Percentiles rank a stretch among this genome's conserved stretches.
phyloP scores from a whole-genome alignment of 2,329 filamentous ascomycete species.

The Harringtonia aguacate region DNA sequence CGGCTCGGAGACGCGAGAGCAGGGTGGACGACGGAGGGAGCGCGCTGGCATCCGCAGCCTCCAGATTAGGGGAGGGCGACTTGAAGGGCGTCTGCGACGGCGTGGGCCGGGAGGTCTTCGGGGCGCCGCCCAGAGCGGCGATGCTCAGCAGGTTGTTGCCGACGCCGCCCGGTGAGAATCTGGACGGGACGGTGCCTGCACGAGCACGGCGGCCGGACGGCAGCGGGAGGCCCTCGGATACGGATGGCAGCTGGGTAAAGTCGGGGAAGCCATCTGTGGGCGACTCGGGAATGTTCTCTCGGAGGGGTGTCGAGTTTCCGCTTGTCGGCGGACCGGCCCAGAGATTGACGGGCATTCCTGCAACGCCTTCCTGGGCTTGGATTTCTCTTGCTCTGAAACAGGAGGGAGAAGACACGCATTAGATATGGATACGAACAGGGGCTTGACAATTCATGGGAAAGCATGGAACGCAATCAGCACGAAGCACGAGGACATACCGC shows the following conservation, averaged over 20 bases:
- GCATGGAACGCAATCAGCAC: background rate
- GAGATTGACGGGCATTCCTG: conserved; percentile 54
- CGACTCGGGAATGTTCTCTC: conserved; percentile 95
- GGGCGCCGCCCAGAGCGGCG: conserved; percentile 36
- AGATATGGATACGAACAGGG: conserved; percentile 1
- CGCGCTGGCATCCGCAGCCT: conserved; percentile 25
- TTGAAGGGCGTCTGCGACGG: conserved; percentile 84
- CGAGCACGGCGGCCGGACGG: conserved; percentile 69
- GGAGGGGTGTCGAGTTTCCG: conserved; percentile 88
- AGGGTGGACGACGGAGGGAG: conserved; percentile 54
- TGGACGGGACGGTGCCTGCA: conserved; percentile 91
- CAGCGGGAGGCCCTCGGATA: conserved; percentile 51
- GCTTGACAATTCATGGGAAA: background rate
- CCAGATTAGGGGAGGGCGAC: conserved; percentile 47
- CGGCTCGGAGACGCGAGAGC: conserved; percentile 76
- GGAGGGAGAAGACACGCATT: background rate
- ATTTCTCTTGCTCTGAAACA: conserved; percentile 78
- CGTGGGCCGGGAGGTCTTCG: conserved; percentile 75
- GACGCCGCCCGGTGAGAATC: conserved; percentile 70
- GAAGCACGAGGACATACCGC: conserved; percentile 50
- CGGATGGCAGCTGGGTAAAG: conserved; percentile 61
- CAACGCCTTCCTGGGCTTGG: conserved; percentile 86
- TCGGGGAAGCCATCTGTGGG: conserved; percentile 94
- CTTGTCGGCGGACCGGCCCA: conserved; percentile 97
- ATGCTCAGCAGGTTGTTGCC: conserved; percentile 48